Base-by-base conservation (phyloP, 1,284 basidiomycete genomes). In the Naganishia liquefaciens region DNA sequence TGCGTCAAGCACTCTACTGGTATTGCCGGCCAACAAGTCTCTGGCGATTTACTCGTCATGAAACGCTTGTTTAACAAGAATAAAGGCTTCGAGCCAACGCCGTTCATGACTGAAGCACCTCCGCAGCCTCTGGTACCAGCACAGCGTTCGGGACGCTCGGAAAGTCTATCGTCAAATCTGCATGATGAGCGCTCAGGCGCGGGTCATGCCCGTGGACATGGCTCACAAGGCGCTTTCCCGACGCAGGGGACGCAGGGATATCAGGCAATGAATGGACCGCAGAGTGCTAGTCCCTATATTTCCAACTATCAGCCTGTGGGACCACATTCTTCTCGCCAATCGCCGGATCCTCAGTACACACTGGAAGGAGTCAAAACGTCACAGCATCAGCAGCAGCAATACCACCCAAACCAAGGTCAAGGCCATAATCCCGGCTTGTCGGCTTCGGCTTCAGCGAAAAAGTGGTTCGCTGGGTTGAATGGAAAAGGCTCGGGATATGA, bases 31-130 rank as follows among this genome's bases (percentile, higher is more conserved):
- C 9, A 37, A 5, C 13, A 37, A 7, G 33, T 37, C 33, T 37
- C 2, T 37, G 2, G 33, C 6, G 33, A 37, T 13, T 2, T 37
- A 10, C 33, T 37, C 46, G 33, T n/a, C n/a, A 60, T 60, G 57
- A 60, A 60, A 50, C 57, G 57, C 19, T 37, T 60, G 25, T 60
- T 60, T 23, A 33, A 60, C 33, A 60, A 60, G 23, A 60, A 60
- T 37, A 60, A 60, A 37, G 57, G 44, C 21, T 60, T 25, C 21
- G 57, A 60, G 46, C 57, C 57, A 39, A 60, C 57, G 33, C 57
- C 57, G 5, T 60, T 60, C 37, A 23, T 49, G 46, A 47, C 57
- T 11, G 57, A 60, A 50, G 46, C 46, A 46, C 37, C 46, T 15
- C 30, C 46, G 4, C 46, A 33, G 37, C 46, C 3, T 5, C 13